Evolutionary conservation across 768 basidiomycete species (phyloP), one percentile per base, ranked within the genome.

Genomic region (Kockovaella imperatae): DNA sequence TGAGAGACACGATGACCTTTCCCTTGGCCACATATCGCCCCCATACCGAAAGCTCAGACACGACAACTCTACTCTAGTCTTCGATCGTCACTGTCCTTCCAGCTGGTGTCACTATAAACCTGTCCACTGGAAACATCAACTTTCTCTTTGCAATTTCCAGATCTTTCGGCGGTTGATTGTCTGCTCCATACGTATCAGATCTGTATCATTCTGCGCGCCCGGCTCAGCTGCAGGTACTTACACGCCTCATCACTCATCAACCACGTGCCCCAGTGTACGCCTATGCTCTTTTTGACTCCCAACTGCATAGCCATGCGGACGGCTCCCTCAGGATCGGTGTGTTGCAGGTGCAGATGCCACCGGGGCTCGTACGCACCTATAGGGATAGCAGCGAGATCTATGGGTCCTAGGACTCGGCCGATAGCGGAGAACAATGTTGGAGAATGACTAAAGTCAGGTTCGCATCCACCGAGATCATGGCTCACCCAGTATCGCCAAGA

Each of bases 181-280:
- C 60, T 66, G 35, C 1, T 30, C 14, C 4, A 40, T 5, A 5
- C 21, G 13, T 23, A 23, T 52, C 40, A 51, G 53, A 24, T 42
- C n/a, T 15, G 18, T 17, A 14, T 29, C 6, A 30, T 28, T 6
- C 17, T 14, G 40, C 24, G 26, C 15, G 1, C 14, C 18, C 17
- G n/a, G 26, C 10, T 11, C 35, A 8, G n/a, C 14, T 11, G 41
- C 15, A 3, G 35, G 4, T 15, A 61, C 63, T 57, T 44, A 66
- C 63, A 62, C 25, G 57, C 50, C 44, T 66, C 64, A 42, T 66
- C 64, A 50, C 48, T 51, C 64, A 66, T 66, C 28, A 62, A 42
- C 60, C 60, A 66, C 8, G 68, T 69, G 5, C 68, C 67, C 63
- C 64, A 68, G 47, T 72, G 71, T 2, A 70, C 69, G 1, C 59